Percentiles rank a stretch among this genome's conserved stretches.
Conservation (phyloP, 1,284 basidiomycete genomes). For the Anthracocystis panici-leucophaei region DNA sequence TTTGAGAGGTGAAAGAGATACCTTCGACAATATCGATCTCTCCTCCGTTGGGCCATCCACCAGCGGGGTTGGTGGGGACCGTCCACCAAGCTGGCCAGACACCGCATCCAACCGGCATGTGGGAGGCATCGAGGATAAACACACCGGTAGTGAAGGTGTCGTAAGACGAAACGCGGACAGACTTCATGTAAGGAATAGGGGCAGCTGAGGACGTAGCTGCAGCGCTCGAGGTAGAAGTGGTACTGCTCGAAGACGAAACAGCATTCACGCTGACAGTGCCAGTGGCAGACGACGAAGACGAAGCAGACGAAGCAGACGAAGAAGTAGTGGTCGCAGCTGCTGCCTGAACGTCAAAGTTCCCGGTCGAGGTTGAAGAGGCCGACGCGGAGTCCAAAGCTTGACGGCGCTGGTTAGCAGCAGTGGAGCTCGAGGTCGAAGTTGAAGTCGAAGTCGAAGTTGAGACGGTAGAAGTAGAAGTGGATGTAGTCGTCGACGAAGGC, state of each 20-base stretch:
- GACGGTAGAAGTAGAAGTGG: constrained; percentile 9
- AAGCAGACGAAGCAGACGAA: too few relatives aligned
- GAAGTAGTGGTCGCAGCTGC: background rate
- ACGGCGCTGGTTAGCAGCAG: constrained; percentile 13
- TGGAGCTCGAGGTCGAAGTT: constrained; percentile 14
- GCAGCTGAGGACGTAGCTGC: constrained; percentile 24
- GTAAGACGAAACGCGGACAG: constrained; percentile 49
- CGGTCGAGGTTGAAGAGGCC: constrained; percentile 12
- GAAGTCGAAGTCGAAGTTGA: constrained; percentile 7
- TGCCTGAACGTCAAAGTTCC: background rate
- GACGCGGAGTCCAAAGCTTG: constrained; percentile 15
- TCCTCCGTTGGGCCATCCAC: constrained; percentile 60
- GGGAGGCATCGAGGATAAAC: constrained; percentile 46
- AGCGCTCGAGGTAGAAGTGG: constrained; percentile 16
- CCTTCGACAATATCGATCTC: constrained; percentile 65
- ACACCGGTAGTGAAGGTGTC: constrained; percentile 57
- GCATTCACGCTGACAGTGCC: background rate
- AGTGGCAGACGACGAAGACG: constrained; percentile 5
- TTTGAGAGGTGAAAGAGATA: constrained; percentile 48
- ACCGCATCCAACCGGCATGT: constrained; percentile 59
- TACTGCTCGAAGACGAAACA: constrained; percentile 13
- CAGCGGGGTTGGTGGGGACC: constrained; percentile 32
- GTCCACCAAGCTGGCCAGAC: constrained; percentile 67
- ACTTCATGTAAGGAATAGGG: constrained; percentile 41
- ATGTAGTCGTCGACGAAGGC: constrained; percentile 9